Base-by-base conservation (phyloP, 306 rosid species). In the Corylus americana region DNA sequence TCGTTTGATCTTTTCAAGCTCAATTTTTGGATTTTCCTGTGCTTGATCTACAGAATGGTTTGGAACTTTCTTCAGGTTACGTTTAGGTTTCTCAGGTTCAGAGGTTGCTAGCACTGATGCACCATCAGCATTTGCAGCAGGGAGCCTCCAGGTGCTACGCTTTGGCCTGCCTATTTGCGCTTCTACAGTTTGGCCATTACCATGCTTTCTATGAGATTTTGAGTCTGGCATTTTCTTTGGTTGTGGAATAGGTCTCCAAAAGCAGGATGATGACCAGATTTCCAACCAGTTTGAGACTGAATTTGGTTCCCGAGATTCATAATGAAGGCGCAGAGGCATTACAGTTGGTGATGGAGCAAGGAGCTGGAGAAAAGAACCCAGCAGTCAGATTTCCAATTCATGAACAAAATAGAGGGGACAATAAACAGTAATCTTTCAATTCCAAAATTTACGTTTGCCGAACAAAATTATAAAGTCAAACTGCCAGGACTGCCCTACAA, bases 1-100 rank as follows among this genome's bases (percentile, higher is more conserved):
- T 25, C 96, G 97, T 55, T 96, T 96, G 73, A 96, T 89, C 90
- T 96, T 96, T 86, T 93, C 99, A 66, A 96, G 94, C 80, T 96
- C 99, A 85, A 45, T 69, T 85, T 96, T 98, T 64, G 98, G 93
- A 81, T 91, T 91, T 85, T 96, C 98, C 84, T 76, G 89, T 79
- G 84, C 86, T 50, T 88, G 83, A 20, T 93, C 94, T 0, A 87
- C 75, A 14, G 97, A 80, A 63, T 93, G 96, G 84, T 82, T 85
- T 49, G 94, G 78, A 64, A 80, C 80, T 85, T 96, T 96, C 86
- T 94, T 83, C 27, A 59, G 4, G 71, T 71, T 87, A 11, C 96
- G 90, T 76, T 91, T 96, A 44, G 98, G 98, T 81, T 93, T 93
- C 88, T 93, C 99, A 76, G 86, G 14, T 84, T 96, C 99, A 77